Conservation (phyloP, 1,284 basidiomycete genomes). For the Trametes versicolor region DNA sequence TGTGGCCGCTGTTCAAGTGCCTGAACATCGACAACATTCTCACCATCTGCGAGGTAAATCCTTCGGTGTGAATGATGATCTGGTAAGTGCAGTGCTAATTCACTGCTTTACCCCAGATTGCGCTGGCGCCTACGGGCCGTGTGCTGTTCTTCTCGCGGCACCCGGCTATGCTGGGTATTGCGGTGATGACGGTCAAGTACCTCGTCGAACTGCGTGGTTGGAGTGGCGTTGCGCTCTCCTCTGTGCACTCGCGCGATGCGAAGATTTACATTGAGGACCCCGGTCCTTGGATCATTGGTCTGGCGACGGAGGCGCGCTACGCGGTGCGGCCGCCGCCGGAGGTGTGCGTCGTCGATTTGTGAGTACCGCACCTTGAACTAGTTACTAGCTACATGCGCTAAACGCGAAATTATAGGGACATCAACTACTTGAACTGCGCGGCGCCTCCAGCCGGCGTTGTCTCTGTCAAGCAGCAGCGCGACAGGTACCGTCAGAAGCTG, state of each 20-base stretch:
- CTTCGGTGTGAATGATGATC: background rate
- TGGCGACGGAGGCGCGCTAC: conserved; percentile 88
- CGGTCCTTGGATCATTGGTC: conserved; percentile 93
- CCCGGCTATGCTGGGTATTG: conserved; percentile 91
- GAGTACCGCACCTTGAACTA: conserved; percentile 46
- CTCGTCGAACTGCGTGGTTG: conserved; percentile 94
- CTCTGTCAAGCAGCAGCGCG: conserved; percentile 84
- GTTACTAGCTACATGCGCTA: background rate
- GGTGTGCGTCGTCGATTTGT: conserved; percentile 92
- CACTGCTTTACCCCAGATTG: conserved; percentile 63
- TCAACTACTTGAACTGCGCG: conserved; percentile 88
- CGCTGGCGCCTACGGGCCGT: conserved; percentile 91
- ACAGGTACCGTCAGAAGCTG: conserved; percentile 84
- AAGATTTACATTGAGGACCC: conserved; percentile 91
- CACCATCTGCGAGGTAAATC: conserved; percentile 87
- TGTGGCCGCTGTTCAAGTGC: conserved; percentile 97
- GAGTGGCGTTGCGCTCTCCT: conserved; percentile 88
- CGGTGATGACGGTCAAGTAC: conserved; percentile 91
- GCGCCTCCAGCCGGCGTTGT: conserved; percentile 85
- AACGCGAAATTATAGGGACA: conserved; percentile 65
- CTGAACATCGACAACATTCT: conserved; percentile 95
- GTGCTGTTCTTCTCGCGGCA: conserved; percentile 92
- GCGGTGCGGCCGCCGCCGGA: conserved; percentile 80
- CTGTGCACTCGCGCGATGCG: conserved; percentile 90
- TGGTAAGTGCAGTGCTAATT: conserved; percentile 8